Conservation (phyloP, 805 yeast species). For the Nakazawaea wickerhamii region DNA sequence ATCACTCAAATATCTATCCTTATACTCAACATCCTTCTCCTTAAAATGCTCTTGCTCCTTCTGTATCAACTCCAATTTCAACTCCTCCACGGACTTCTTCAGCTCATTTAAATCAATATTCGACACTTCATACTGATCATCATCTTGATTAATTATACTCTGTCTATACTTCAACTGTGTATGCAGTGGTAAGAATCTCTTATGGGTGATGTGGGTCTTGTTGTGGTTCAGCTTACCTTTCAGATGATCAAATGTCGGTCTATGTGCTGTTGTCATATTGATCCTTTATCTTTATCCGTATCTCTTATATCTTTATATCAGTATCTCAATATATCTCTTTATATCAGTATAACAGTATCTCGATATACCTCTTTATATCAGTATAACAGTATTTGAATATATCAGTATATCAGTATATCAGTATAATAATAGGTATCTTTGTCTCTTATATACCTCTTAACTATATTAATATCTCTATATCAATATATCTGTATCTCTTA, state of each 20-base stretch:
- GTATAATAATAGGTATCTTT: too few relatives aligned
- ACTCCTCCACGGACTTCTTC: constrained; percentile 16
- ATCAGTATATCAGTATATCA: too few relatives aligned
- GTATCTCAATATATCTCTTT: too few relatives aligned
- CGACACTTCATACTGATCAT: constrained; percentile 22
- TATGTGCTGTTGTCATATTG: constrained; percentile 61
- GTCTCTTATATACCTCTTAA: too few relatives aligned
- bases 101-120: constrained; percentile 13
- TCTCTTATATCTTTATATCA: background rate
- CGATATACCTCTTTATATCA: too few relatives aligned
- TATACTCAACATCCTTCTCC: background rate
- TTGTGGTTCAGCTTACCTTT: constrained; percentile 42
- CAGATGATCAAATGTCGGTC: constrained; percentile 65
- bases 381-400: too few relatives aligned
- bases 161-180: constrained; percentile 43
- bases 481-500: too few relatives aligned
- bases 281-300: background rate
- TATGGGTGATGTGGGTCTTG: constrained; percentile 44
- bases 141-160: constrained; percentile 36
- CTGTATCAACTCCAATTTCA: constrained; percentile 17
- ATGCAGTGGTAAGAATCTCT: constrained; percentile 52
- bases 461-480: too few relatives aligned
- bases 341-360: too few relatives aligned
- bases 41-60: constrained; percentile 9
- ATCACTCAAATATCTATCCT: constrained; percentile 7